Evolutionary conservation across 2,329 filamentous ascomycete species (phyloP).

Genomic region (Phaeomoniella chlamydospora): DNA sequence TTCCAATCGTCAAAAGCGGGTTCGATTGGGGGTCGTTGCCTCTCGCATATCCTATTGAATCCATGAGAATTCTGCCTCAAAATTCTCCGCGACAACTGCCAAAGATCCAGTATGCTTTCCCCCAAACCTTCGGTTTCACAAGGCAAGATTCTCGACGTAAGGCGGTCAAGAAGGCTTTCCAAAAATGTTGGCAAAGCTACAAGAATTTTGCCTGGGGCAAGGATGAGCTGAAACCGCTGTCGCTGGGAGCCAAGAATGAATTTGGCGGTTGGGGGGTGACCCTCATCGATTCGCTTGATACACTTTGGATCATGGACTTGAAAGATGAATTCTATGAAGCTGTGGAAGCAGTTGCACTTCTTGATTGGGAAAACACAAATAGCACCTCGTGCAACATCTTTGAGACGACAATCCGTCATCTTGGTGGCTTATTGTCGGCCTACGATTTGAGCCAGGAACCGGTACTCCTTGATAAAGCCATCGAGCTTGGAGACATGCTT

Average conservation of each 20-base stretch:
- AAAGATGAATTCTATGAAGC: constrained; percentile 41
- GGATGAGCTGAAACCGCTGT: constrained; percentile 1
- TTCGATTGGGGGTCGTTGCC: neutral
- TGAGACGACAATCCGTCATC: constrained; percentile 37
- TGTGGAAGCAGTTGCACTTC: constrained; percentile 32
- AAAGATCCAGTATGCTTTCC: neutral
- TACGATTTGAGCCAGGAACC: constrained; percentile 36
- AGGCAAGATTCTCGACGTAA: neutral
- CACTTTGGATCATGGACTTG: constrained; percentile 48
- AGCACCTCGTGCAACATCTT: constrained; percentile 27
- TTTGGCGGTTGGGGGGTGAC: constrained; percentile 36
- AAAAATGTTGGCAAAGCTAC: neutral
- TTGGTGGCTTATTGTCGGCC: constrained; percentile 37
- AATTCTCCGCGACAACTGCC: neutral
- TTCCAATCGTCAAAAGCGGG: neutral
- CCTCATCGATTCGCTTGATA: constrained; percentile 45
- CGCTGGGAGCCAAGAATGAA: neutral
- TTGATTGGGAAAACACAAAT: constrained; percentile 37
- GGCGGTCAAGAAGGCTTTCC: constrained; percentile 1
- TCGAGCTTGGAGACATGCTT: constrained; percentile 40
- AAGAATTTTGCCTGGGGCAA: neutral
- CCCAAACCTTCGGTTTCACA: neutral
- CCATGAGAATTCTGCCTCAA: neutral
- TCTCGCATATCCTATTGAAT: neutral
- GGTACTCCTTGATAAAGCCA: constrained; percentile 33